phyloP scores from a whole-genome alignment of 2,329 filamentous ascomycete genomes.

The Botrytis galanthina region DNA sequence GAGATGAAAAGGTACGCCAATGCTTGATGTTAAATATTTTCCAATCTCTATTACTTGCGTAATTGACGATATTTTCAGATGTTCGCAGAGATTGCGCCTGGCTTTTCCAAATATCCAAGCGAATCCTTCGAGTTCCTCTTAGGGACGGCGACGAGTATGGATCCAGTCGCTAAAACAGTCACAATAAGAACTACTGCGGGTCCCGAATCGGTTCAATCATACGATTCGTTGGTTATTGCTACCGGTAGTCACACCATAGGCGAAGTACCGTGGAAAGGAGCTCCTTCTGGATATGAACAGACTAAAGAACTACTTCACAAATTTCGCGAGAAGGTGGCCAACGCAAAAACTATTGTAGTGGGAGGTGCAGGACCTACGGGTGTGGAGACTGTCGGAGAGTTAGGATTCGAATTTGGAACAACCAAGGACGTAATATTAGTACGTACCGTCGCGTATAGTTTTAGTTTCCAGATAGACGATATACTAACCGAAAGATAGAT shows the following conservation, averaged over 20 bases:
- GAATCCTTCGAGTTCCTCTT: slow-evolving; percentile 52
- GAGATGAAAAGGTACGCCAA: slow-evolving; percentile 41
- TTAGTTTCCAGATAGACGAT: neutral
- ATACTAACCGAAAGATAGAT: slow-evolving; percentile 24
- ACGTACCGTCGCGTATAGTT: neutral
- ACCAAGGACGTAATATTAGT: slow-evolving; percentile 34
- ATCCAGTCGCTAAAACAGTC: slow-evolving; percentile 45
- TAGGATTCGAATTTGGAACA: slow-evolving; percentile 32
- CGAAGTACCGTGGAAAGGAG: slow-evolving; percentile 44
- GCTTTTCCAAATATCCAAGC: slow-evolving; percentile 49
- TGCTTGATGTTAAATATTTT: no score
- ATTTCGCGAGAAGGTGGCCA: slow-evolving; percentile 30
- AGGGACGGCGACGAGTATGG: slow-evolving; percentile 48
- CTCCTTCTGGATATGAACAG: slow-evolving; percentile 45
- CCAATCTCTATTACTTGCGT: neutral
- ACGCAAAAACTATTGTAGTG: slow-evolving; percentile 36
- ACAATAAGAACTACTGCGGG: slow-evolving; percentile 41
- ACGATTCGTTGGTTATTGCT: slow-evolving; percentile 54
- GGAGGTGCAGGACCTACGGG: slow-evolving; percentile 40
- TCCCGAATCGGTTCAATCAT: slow-evolving; percentile 40
- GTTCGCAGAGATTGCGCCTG: slow-evolving; percentile 42
- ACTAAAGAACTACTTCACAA: slow-evolving; percentile 28
- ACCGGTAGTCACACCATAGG: slow-evolving; percentile 49
- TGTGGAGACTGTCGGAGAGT: slow-evolving; percentile 37
- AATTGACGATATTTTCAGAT: slow-evolving; percentile 28